phyloP scores from a whole-genome alignment of 1,139 yeast genomes.

The Wickerhamomyces sp. region DNA sequence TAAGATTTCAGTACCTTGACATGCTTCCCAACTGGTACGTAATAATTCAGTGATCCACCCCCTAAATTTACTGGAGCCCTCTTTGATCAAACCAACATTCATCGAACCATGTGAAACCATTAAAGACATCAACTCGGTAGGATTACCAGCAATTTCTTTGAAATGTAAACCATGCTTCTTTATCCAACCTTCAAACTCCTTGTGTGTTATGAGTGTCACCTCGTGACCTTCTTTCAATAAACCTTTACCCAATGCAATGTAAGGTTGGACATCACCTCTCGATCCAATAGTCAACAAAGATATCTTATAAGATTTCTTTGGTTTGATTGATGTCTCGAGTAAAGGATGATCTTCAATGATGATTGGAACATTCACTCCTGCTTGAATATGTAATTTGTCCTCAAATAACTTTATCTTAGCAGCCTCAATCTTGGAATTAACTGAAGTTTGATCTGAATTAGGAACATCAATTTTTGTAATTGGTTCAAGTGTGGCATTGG shows the following conservation, averaged over 20 bases:
- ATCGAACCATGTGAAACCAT: constrained; percentile 91
- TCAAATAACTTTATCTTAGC: constrained; percentile 62
- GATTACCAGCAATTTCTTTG: constrained; percentile 82
- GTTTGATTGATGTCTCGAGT: constrained; percentile 45
- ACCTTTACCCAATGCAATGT: constrained; percentile 83
- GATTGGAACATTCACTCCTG: constrained; percentile 63
- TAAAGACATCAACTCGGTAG: constrained; percentile 84
- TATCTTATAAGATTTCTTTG: constrained; percentile 50
- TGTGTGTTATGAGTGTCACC: constrained; percentile 82
- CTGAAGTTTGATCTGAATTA: constrained; percentile 24
- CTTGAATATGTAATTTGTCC: constrained; percentile 50
- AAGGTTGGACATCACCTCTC: constrained; percentile 95
- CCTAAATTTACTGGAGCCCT: constrained; percentile 72
- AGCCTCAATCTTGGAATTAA: constrained; percentile 26
- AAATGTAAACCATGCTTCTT: constrained; percentile 61
- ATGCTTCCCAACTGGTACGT: constrained; percentile 74
- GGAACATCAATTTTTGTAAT: constrained; percentile 22
- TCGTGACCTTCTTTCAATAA: constrained; percentile 73
- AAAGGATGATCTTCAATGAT: constrained; percentile 62
- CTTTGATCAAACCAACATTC: constrained; percentile 76
- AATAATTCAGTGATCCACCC: constrained; percentile 77
- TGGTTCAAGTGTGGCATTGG: constrained; percentile 31
- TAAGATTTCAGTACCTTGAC: constrained; percentile 76
- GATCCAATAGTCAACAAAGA: constrained; percentile 87
- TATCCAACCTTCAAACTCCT: constrained; percentile 76